Evolutionary conservation across 768 basidiomycete genomes (phyloP).

Genomic region (Mycena chlorophos): DNA sequence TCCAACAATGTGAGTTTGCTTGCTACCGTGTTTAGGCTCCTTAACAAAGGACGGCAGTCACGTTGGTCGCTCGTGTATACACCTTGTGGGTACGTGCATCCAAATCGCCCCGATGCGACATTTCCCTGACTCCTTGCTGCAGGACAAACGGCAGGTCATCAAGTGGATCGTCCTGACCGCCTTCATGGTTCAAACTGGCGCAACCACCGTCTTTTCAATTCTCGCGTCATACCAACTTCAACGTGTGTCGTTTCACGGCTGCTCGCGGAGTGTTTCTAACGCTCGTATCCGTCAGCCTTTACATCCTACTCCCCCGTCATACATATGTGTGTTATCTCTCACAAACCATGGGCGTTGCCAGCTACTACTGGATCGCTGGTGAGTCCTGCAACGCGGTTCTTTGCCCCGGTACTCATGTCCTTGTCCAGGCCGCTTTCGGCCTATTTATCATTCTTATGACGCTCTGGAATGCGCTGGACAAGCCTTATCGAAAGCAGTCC

Average conservation of each 20-base stretch:
- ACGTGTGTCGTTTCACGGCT: neutral
- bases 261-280: neutral
- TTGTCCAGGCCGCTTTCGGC: neutral
- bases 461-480: neutral
- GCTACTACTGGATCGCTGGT: neutral
- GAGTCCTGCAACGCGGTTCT: neutral
- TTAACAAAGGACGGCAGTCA: neutral
- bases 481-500: neutral
- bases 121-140: neutral
- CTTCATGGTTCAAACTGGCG: neutral
- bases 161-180: slow-evolving; percentile 5
- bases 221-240: slow-evolving; percentile 1
- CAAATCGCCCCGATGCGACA: neutral
- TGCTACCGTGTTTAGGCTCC: too few species aligned
- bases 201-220: neutral
- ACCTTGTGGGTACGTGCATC: slow-evolving; percentile 1
- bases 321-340: neutral
- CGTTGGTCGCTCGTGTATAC: neutral
- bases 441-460: slow-evolving; percentile 1
- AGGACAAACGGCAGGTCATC: neutral
- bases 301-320: neutral
- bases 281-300: neutral
- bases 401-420: neutral
- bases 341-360: neutral
- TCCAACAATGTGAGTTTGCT: slow-evolving; percentile 1